Evolutionary conservation across 495 filamentous ascomycete species (phyloP).

Genomic region (Neurospora tetraspora): DNA sequence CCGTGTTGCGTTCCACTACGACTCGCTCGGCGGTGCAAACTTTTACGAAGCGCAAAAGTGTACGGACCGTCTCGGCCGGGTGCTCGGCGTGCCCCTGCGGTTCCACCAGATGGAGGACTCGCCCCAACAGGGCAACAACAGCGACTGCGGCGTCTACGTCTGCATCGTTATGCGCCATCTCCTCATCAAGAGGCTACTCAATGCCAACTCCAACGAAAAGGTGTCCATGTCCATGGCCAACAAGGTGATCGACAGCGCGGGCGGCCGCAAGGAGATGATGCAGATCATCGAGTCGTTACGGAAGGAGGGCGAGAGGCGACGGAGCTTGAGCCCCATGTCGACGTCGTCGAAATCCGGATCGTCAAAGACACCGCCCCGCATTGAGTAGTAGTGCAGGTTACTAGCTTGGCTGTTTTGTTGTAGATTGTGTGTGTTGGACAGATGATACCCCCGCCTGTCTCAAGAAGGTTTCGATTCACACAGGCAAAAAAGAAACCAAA

Average conservation of each 20-base stretch:
- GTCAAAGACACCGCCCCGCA: constrained; percentile 22
- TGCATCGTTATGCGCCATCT: constrained; percentile 88
- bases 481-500: background rate
- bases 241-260: constrained; percentile 63
- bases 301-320: constrained; percentile 70
- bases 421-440: constrained; percentile 1
- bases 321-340: constrained; percentile 26
- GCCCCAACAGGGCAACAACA: constrained; percentile 85
- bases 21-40: constrained; percentile 74
- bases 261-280: constrained; percentile 78
- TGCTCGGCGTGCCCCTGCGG: constrained; percentile 54
- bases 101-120: constrained; percentile 74
- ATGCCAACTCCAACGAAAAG: constrained; percentile 63
- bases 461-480: background rate
- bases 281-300: constrained; percentile 72
- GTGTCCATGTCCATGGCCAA: constrained; percentile 88
- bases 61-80: constrained; percentile 52
- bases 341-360: constrained; percentile 8
- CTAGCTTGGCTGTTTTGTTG: background rate
- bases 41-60: constrained; percentile 58
- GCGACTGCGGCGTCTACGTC: constrained; percentile 93
- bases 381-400: constrained; percentile 17
- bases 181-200: constrained; percentile 71
- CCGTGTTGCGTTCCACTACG: constrained; percentile 91
- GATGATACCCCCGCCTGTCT: background rate